phyloP scores from a whole-genome alignment of 805 yeast genomes.

The Ogataea paraovalis region DNA sequence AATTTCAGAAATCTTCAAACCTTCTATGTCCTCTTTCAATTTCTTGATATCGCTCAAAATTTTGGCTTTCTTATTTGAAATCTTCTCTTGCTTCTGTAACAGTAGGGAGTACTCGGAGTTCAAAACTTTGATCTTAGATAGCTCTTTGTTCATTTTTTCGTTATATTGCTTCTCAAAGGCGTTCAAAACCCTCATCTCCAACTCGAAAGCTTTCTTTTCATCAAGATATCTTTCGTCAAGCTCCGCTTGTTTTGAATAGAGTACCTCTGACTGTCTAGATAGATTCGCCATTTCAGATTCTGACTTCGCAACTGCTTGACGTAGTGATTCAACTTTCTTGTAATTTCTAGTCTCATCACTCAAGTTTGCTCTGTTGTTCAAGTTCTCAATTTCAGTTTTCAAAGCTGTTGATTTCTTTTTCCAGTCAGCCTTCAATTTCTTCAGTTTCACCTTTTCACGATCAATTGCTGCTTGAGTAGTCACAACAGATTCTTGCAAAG shows the following conservation, averaged over 20 bases:
- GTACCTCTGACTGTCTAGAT: constrained; percentile 33
- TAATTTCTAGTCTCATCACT: constrained; percentile 55
- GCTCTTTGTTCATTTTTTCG: constrained; percentile 21
- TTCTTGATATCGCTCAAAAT: constrained; percentile 22
- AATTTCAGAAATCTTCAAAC: constrained; percentile 22
- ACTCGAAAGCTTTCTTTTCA: constrained; percentile 36
- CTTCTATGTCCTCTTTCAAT: constrained; percentile 25
- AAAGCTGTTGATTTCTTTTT: constrained; percentile 48
- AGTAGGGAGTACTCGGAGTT: constrained; percentile 29
- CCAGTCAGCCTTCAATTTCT: constrained; percentile 55
- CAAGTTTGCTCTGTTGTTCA: constrained; percentile 44
- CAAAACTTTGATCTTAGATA: constrained; percentile 21
- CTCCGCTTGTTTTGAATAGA: constrained; percentile 35
- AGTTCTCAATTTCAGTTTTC: constrained; percentile 53
- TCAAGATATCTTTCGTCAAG: constrained; percentile 35
- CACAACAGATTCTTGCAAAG: constrained; percentile 60
- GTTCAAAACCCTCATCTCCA: constrained; percentile 29
- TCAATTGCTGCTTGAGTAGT: constrained; percentile 58
- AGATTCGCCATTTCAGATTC: constrained; percentile 35
- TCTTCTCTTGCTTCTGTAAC: constrained; percentile 32
- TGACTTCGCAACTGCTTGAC: constrained; percentile 39
- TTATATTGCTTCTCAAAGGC: constrained; percentile 30
- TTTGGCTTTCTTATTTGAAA: constrained; percentile 29
- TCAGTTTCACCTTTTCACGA: constrained; percentile 54
- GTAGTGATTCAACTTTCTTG: constrained; percentile 47